A percentile compares a stretch with the other conserved stretches of the same genome.
These are phyloP conservation scores for Pyronema domesticum DNA, from an alignment of 495 filamentous ascomycete species.

Conservation along the genomic window DNA sequence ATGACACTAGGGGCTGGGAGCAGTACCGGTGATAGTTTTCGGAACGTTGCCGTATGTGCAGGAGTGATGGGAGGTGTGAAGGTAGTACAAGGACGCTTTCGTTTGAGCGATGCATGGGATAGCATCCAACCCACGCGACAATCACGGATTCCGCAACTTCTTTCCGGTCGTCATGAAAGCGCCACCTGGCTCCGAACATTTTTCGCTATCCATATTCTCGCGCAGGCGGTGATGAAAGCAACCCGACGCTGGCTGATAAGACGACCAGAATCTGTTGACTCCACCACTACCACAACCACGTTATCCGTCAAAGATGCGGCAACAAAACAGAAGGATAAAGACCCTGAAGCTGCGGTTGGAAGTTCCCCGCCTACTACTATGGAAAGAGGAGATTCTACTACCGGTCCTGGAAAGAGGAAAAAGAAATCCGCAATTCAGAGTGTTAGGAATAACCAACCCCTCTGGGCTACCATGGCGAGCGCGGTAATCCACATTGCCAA, in stretches of 20 bases:
- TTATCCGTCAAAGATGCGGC: slow-evolving; percentile 12
- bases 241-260: slow-evolving; percentile 22
- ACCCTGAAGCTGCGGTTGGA: slow-evolving; percentile 22
- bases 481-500: slow-evolving; percentile 24
- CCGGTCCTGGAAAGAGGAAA: slow-evolving; percentile 15
- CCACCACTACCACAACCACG: slow-evolving; percentile 3
- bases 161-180: slow-evolving; percentile 25
- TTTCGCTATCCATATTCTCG: slow-evolving; percentile 75
- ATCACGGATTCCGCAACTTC: not conserved
- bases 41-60: slow-evolving; percentile 59
- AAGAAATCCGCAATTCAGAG: slow-evolving; percentile 23
- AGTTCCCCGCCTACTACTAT: slow-evolving; percentile 11
- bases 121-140: slow-evolving; percentile 10
- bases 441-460: slow-evolving; percentile 21
- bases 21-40: slow-evolving; percentile 52
- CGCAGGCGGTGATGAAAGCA: slow-evolving; percentile 50
- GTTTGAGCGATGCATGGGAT: slow-evolving; percentile 36
- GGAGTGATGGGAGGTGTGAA: slow-evolving; percentile 55
- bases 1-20: slow-evolving; percentile 68
- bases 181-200: slow-evolving; percentile 41
- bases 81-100: slow-evolving; percentile 37
- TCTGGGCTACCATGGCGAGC: slow-evolving; percentile 26
- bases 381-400: slow-evolving; percentile 18
- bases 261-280: slow-evolving; percentile 17
- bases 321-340: slow-evolving; percentile 24